Evolutionary conservation across 2,329 filamentous ascomycete genomes (phyloP), one percentile per base, ranked within the genome.

Genomic region (Penicillium sumatraense): DNA sequence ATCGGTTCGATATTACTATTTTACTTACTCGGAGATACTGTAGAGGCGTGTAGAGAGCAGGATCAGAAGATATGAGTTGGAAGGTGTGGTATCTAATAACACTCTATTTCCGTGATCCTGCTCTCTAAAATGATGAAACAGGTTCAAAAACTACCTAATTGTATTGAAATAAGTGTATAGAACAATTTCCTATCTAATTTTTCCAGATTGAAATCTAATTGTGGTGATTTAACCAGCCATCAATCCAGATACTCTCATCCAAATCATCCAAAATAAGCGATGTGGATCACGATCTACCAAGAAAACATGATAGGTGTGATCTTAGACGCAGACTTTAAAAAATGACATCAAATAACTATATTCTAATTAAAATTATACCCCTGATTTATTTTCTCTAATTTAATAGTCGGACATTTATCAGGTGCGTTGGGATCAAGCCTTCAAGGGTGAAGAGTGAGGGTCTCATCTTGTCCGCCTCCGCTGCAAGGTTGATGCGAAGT

Each of bases 251-350:
- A 16, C 13, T 38, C 31, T 44, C 47, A 49, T 59, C 53, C 51
- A 56, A 53, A 53, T 54, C 42, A 42, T 35, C 51, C 16, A 26
- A 31, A 45, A 36, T 61, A 58, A 60, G 59, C 56, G 58, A 60
- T 53, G 52, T 45, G 41, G 41, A 45, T 45, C 41, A 11, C 10
- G 41, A 45, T 45, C 41, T 45, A 9, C 41, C 41, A 27, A 29
- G 27, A 8, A n/a, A 24, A 29, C 16, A 29, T 27, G n/a, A 27
- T 5, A 24, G 9, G n/a, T 11, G 11, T 45, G 41, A 45, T 45
- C 41, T 45, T 18, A 6, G 14, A 20, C 41, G 41, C 23, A 11
- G 14, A 16, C 26, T n/a, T 10, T 8, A 5, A 9, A 8, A 11
- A n/a, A 27, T 27, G 18, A 8, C 5, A 14, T 24, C 10, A 24